Percentiles rank a stretch among this genome's conserved stretches.
Evolutionary conservation across 1,139 yeast genomes (phyloP).

Genomic region (Pichia sp.): DNA sequence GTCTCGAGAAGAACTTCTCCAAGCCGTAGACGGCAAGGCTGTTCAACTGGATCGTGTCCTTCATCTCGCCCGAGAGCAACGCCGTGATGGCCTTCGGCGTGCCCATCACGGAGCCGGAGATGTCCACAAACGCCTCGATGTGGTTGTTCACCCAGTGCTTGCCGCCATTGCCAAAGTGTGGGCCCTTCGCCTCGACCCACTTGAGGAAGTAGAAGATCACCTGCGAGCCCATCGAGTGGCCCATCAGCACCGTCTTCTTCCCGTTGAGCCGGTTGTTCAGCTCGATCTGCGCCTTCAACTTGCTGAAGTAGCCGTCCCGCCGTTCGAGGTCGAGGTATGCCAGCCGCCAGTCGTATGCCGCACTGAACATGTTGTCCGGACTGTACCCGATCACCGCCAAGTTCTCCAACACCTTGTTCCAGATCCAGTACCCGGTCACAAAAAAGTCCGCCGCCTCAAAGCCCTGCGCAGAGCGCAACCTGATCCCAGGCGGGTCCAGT

Average conservation of each 20-base stretch:
- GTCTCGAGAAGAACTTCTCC: slow-evolving; percentile 86
- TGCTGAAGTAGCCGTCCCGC: slow-evolving; percentile 80
- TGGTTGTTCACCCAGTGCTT: slow-evolving; percentile 78
- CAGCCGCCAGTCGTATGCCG: slow-evolving; percentile 94
- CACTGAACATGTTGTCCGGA: slow-evolving; percentile 83
- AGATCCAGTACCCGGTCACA: slow-evolving; percentile 96
- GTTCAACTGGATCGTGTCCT: slow-evolving; percentile 90
- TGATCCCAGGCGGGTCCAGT: slow-evolving; percentile 79
- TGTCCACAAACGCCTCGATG: slow-evolving; percentile 74
- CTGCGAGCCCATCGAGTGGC: slow-evolving; percentile 97
- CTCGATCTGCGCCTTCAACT: slow-evolving; percentile 71
- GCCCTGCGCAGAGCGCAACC: slow-evolving; percentile 87
- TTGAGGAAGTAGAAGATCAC: slow-evolving; percentile 81
- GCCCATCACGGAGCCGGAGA: slow-evolving; percentile 84
- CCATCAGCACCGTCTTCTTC: slow-evolving; percentile 71
- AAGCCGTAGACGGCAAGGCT: slow-evolving; percentile 90
- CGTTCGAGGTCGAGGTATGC: slow-evolving; percentile 83
- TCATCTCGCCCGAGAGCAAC: slow-evolving; percentile 92
- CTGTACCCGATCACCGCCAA: slow-evolving; percentile 92
- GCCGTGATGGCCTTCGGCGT: slow-evolving; percentile 95
- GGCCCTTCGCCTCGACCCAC: slow-evolving; percentile 92
- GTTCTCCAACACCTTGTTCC: slow-evolving; percentile 92
- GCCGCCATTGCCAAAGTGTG: slow-evolving; percentile 83
- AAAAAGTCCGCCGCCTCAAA: slow-evolving; percentile 96
- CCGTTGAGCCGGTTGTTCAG: slow-evolving; percentile 47